Evolutionary conservation across 192 early-diverging fungal genomes (phyloP).

Genomic region (Backusella morwellensis): DNA sequence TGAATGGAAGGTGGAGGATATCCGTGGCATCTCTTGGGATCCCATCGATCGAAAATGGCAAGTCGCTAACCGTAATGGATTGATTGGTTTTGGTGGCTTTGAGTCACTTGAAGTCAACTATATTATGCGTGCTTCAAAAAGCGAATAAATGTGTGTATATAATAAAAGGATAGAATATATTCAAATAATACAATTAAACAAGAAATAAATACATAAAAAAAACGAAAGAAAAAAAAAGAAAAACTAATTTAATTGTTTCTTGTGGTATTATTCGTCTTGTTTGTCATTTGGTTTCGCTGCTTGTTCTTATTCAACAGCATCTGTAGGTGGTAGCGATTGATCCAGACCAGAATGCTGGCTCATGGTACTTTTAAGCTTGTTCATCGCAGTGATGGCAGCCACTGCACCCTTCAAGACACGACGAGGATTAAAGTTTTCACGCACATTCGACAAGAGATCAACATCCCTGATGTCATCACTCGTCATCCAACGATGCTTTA

Average conservation of each 20-base stretch:
- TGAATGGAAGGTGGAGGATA: constrained; percentile 47
- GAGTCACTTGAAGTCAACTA: constrained; percentile 44
- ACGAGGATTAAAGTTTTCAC: constrained; percentile 70
- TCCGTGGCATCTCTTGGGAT: constrained; percentile 54
- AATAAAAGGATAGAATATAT: neutral
- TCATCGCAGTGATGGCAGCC: constrained; percentile 57
- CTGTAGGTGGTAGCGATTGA: neutral
- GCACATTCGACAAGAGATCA: constrained; percentile 83
- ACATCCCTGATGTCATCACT: constrained; percentile 55
- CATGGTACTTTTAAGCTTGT: constrained; percentile 37
- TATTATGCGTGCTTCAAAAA: constrained; percentile 22
- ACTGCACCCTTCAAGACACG: constrained; percentile 60
- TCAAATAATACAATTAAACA: neutral
- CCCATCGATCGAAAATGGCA: constrained; percentile 50
- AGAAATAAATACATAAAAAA: neutral
- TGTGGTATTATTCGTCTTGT: neutral
- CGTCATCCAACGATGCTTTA: constrained; percentile 84
- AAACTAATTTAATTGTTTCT: neutral
- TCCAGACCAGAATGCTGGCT: neutral
- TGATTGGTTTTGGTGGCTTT: constrained; percentile 25
- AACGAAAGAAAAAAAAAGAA: neutral
- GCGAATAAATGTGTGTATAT: neutral
- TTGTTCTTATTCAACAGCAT: neutral
- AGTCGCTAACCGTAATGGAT: constrained; percentile 23
- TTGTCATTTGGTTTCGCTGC: neutral